Conservation (phyloP, 1,284 basidiomycete genomes). For the Leccinum variabile region DNA sequence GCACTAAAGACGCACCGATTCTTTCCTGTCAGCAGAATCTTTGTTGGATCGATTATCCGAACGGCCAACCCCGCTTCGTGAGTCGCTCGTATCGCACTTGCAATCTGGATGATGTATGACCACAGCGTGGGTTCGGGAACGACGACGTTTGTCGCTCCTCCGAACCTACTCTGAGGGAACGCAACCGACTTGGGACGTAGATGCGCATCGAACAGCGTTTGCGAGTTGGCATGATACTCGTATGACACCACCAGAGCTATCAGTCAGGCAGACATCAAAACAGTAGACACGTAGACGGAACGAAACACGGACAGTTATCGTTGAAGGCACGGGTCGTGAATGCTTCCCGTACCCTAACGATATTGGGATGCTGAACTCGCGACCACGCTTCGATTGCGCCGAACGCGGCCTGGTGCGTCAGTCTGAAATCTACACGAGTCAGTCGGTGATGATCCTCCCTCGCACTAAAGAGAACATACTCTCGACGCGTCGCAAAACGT, state of each 20-base stretch:
- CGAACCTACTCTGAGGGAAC: slow-evolving; percentile 46
- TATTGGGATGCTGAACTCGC: slow-evolving; percentile 82
- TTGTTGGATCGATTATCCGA: slow-evolving; percentile 83
- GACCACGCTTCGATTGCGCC: slow-evolving; percentile 86
- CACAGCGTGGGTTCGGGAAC: slow-evolving; percentile 84
- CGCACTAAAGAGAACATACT: slow-evolving; percentile 49
- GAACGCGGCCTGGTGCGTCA: slow-evolving; percentile 84
- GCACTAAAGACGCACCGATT: slow-evolving; percentile 61
- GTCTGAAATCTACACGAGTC: slow-evolving; percentile 68
- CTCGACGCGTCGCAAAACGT: slow-evolving; percentile 83
- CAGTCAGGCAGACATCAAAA: slow-evolving; percentile 11
- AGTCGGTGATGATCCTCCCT: slow-evolving; percentile 5
- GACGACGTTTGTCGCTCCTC: slow-evolving; percentile 41
- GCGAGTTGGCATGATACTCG: slow-evolving; percentile 85
- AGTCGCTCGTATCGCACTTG: slow-evolving; percentile 82
- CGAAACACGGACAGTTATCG: slow-evolving; percentile 74
- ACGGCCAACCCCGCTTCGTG: slow-evolving; percentile 85
- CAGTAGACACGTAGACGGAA: slow-evolving; percentile 3
- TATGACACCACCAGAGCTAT: slow-evolving; percentile 91
- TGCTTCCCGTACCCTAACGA: slow-evolving; percentile 86
- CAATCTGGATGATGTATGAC: slow-evolving; percentile 93
- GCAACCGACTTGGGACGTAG: slow-evolving; percentile 51
- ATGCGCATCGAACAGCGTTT: slow-evolving; percentile 77
- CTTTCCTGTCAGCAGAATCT: slow-evolving; percentile 87
- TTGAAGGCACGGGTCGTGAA: slow-evolving; percentile 95